Conservation (phyloP, 768 basidiomycete species). For the Trametes coccinea region DNA sequence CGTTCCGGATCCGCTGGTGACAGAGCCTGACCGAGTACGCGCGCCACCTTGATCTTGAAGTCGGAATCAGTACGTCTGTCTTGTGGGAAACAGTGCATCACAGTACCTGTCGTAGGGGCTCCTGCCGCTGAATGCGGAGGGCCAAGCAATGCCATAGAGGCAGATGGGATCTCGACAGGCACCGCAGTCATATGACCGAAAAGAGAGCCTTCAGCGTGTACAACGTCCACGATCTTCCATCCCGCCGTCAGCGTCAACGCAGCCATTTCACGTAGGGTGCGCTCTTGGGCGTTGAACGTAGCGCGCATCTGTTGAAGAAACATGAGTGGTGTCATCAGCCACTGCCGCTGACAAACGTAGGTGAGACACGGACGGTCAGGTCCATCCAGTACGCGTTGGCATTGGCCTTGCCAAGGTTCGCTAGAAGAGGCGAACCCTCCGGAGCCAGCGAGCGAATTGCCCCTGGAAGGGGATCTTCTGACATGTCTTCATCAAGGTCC, state of each 20-base stretch:
- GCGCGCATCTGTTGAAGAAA: conserved; percentile 67
- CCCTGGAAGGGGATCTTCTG: conserved; percentile 38
- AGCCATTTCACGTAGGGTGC: conserved; percentile 64
- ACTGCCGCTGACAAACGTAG: conserved; percentile 34
- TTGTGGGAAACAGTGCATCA: background rate
- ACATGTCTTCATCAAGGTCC: conserved; percentile 22
- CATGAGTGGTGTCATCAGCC: conserved; percentile 59
- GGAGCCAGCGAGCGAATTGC: conserved; percentile 55
- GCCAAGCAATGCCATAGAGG: conserved; percentile 20
- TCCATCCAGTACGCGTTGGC: conserved; percentile 74
- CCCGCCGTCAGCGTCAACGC: conserved; percentile 59
- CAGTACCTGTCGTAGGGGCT: conserved; percentile 8
- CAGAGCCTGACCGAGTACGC: conserved; percentile 12
- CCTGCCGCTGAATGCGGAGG: background rate
- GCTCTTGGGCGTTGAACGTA: conserved; percentile 67
- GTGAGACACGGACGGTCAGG: conserved; percentile 47
- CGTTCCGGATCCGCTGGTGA: conserved; percentile 5
- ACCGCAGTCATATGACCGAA: conserved; percentile 74
- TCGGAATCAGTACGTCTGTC: background rate
- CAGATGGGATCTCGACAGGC: conserved; percentile 52
- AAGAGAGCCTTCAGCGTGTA: conserved; percentile 59
- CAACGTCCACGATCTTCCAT: conserved; percentile 65
- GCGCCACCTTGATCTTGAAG: background rate
- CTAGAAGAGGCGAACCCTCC: conserved; percentile 59
- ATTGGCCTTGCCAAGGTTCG: conserved; percentile 73